A percentile compares a stretch with the other conserved stretches of the same genome.
These are phyloP conservation scores for Nakaseomyces nivariensis DNA, from an alignment of 1,139 yeast genomes.

Conservation along the genomic window DNA sequence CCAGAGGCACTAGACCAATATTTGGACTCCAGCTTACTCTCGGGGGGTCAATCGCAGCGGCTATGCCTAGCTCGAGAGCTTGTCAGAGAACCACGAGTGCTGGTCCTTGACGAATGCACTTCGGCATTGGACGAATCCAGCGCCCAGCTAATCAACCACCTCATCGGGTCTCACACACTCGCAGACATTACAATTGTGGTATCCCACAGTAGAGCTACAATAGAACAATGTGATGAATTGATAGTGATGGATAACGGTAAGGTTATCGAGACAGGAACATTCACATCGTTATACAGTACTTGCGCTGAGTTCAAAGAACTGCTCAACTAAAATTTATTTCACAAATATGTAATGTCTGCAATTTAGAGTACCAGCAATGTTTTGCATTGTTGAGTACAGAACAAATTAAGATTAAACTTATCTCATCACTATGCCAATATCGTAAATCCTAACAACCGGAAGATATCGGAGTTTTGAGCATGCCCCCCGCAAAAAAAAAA, in stretches of 20 bases:
- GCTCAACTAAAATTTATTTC: not conserved
- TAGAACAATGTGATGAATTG: constrained; percentile 39
- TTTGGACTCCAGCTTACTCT: constrained; percentile 49
- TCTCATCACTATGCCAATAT: too few relatives aligned
- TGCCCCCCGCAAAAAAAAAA: not conserved
- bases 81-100: constrained; percentile 48
- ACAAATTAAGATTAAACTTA: not conserved
- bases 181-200: constrained; percentile 33
- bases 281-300: constrained; percentile 17
- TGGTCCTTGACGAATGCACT: constrained; percentile 73
- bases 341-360: too few relatives aligned
- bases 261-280: constrained; percentile 34
- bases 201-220: constrained; percentile 52
- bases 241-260: constrained; percentile 38
- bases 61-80: constrained; percentile 68
- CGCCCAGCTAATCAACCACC: constrained; percentile 34
- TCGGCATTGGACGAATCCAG: constrained; percentile 63
- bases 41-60: constrained; percentile 79
- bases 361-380: too few relatives aligned
- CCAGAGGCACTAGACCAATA: constrained; percentile 50
- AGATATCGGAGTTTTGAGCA: not conserved
- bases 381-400: too few relatives aligned
- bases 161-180: constrained; percentile 28
- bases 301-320: constrained; percentile 12
- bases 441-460: not conserved